Percentiles rank a stretch among this genome's conserved stretches.
Conservation (phyloP, 75 land plant species). For the Sequoiadendron giganteum region DNA sequence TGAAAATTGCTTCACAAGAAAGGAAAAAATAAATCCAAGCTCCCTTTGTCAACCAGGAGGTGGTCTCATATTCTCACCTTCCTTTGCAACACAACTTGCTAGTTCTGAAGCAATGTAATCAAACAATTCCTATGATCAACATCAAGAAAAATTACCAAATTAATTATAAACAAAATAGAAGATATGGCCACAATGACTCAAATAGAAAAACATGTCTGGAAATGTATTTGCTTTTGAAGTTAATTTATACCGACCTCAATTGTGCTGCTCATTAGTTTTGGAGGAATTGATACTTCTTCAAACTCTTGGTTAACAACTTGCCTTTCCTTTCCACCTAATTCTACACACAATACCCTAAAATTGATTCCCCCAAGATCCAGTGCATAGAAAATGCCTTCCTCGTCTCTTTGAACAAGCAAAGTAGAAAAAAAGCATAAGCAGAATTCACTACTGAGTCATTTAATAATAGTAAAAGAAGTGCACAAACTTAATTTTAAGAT, state of each 20-base stretch:
- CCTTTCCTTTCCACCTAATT: conserved; percentile 60
- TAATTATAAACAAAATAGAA: background rate
- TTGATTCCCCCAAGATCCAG: conserved; percentile 76
- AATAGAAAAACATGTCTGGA: background rate
- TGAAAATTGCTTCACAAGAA: conserved; percentile 60
- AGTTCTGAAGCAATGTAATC: conserved; percentile 54
- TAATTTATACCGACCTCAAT: conserved; percentile 30
- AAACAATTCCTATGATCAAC: conserved; percentile 46
- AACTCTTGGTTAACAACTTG: conserved; percentile 49
- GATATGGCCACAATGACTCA: background rate
- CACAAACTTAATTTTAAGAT: background rate
- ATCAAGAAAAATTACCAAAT: background rate
- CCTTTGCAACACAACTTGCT: conserved; percentile 38
- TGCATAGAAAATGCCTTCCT: conserved; percentile 72
- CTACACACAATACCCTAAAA: conserved; percentile 65
- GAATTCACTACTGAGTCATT: background rate
- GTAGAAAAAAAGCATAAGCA: background rate
- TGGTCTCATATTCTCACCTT: conserved; percentile 24
- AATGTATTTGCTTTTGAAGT: background rate
- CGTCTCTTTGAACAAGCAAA: conserved; percentile 40
- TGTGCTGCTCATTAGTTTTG: conserved; percentile 51
- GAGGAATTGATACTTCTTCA: conserved; percentile 73
- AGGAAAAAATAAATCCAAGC: conserved; percentile 70
- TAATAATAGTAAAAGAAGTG: background rate
- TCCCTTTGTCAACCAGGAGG: conserved; percentile 42